A percentile compares a stretch with the other conserved stretches of the same genome.
phyloP scores from a whole-genome alignment of 2,329 filamentous ascomycete genomes.

The Fusarium begoniae region DNA sequence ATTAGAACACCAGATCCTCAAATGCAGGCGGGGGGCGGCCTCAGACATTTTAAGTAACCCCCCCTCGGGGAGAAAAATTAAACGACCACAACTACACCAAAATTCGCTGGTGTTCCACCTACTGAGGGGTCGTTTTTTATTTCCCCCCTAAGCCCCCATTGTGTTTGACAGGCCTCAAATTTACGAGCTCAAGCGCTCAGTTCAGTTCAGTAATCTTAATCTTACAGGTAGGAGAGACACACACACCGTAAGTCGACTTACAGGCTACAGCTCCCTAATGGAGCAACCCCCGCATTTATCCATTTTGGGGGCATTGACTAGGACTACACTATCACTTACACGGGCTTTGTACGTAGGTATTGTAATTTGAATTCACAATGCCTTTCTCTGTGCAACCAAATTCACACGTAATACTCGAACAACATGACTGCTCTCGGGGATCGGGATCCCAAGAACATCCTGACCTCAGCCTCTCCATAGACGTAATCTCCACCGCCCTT shows the following conservation, averaged over 20 bases:
- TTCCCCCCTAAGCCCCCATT: too few relatives aligned
- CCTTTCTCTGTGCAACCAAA: background rate
- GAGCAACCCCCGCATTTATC: background rate
- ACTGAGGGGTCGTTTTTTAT: too few relatives aligned
- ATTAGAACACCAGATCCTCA: background rate
- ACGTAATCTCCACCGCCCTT: background rate
- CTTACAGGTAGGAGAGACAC: background rate
- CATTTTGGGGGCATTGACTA: background rate
- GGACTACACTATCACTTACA: background rate
- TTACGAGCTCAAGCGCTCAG: background rate
- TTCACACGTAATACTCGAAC: background rate
- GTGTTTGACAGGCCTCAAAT: background rate
- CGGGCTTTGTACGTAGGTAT: background rate
- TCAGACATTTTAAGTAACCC: background rate
- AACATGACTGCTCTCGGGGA: background rate
- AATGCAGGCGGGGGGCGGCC: background rate
- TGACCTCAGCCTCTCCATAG: background rate
- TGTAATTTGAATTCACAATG: background rate
- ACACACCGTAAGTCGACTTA: too few relatives aligned
- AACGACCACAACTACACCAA: too few relatives aligned
- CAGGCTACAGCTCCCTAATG: background rate
- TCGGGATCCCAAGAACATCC: background rate
- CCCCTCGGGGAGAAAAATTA: too few relatives aligned
- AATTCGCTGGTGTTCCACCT: too few relatives aligned
- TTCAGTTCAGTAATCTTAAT: background rate